phyloP scores from a whole-genome alignment of 306 rosid genomes.

The Trifolium subterraneum region DNA sequence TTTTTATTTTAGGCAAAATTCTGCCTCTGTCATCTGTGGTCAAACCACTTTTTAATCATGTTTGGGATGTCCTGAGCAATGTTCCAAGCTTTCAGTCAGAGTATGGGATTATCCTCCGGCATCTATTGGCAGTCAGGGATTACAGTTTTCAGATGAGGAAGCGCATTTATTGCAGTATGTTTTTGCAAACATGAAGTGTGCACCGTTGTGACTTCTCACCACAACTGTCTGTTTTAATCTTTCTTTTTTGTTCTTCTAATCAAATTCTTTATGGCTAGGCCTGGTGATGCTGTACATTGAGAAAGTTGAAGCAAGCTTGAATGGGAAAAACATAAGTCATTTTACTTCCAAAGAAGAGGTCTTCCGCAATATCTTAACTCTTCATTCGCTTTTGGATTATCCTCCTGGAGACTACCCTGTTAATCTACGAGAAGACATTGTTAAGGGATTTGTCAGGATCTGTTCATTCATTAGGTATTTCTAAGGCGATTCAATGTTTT shows the following conservation, averaged over 20 bases:
- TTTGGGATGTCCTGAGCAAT: slow-evolving; percentile 78
- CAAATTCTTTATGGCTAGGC: slow-evolving; percentile 52
- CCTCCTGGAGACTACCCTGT: slow-evolving; percentile 85
- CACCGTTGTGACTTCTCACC: slow-evolving; percentile 35
- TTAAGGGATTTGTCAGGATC: slow-evolving; percentile 66
- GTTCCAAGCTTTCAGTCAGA: slow-evolving; percentile 84
- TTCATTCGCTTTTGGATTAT: slow-evolving; percentile 83
- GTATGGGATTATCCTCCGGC: slow-evolving; percentile 78
- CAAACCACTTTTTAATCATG: slow-evolving; percentile 72
- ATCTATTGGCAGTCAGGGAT: slow-evolving; percentile 71
- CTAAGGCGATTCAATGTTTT: slow-evolving; percentile 25
- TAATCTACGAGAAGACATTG: slow-evolving; percentile 63
- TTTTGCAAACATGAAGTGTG: slow-evolving; percentile 29
- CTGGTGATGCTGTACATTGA: slow-evolving; percentile 71
- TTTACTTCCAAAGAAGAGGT: slow-evolving; percentile 80
- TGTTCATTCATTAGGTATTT: slow-evolving; percentile 72
- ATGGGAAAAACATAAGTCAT: slow-evolving; percentile 57
- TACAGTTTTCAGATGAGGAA: slow-evolving; percentile 86
- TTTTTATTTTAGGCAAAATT: slow-evolving; percentile 55
- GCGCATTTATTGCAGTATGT: slow-evolving; percentile 77
- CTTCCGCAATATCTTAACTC: slow-evolving; percentile 78
- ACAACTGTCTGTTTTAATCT: slow-evolving; percentile 31
- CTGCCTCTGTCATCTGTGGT: slow-evolving; percentile 69
- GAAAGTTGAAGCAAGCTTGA: slow-evolving; percentile 65
- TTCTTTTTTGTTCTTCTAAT: slow-evolving; percentile 26